Evolutionary conservation across 768 basidiomycete species (phyloP).

Genomic region (Amanita rimosa): DNA sequence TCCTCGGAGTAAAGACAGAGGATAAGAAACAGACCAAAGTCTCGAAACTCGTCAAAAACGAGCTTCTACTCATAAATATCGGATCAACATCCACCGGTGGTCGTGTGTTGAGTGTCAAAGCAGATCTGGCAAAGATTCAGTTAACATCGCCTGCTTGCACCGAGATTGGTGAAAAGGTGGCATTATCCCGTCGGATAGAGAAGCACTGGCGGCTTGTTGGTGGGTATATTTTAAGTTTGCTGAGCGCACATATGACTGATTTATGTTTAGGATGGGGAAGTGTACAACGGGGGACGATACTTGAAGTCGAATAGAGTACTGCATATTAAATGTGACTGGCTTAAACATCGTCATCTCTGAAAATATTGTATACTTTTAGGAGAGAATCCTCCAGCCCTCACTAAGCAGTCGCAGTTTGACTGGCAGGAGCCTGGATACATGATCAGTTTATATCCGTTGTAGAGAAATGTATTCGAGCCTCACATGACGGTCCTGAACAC

Average conservation of each 20-base stretch:
- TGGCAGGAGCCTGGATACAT: background rate
- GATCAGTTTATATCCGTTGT: slow-evolving; percentile 2
- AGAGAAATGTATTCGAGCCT: background rate
- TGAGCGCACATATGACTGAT: background rate
- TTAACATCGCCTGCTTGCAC: slow-evolving; percentile 93
- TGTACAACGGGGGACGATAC: slow-evolving; percentile 73
- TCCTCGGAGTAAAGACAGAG: slow-evolving; percentile 97
- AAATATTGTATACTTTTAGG: too few species aligned
- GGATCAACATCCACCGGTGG: slow-evolving; percentile 97
- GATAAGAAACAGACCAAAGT: slow-evolving; percentile 99
- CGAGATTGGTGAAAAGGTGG: slow-evolving; percentile 96
- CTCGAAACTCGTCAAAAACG: slow-evolving; percentile 82
- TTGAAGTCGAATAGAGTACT: slow-evolving; percentile 58
- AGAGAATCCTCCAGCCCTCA: too few species aligned
- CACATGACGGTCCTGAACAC: slow-evolving; percentile 13
- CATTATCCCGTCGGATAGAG: slow-evolving; percentile 87
- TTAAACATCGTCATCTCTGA: background rate
- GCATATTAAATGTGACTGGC: background rate
- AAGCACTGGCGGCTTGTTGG: slow-evolving; percentile 98
- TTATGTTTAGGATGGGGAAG: slow-evolving; percentile 49
- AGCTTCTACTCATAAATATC: slow-evolving; percentile 93
- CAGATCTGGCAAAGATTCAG: slow-evolving; percentile 89
- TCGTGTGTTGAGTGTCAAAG: slow-evolving; percentile 88
- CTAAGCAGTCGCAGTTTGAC: too few species aligned
- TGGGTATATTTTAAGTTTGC: slow-evolving; percentile 26